Evolutionary conservation across 768 basidiomycete species (phyloP), one percentile per base, ranked within the genome.

Genomic region (Leccinum subtestaceum): DNA sequence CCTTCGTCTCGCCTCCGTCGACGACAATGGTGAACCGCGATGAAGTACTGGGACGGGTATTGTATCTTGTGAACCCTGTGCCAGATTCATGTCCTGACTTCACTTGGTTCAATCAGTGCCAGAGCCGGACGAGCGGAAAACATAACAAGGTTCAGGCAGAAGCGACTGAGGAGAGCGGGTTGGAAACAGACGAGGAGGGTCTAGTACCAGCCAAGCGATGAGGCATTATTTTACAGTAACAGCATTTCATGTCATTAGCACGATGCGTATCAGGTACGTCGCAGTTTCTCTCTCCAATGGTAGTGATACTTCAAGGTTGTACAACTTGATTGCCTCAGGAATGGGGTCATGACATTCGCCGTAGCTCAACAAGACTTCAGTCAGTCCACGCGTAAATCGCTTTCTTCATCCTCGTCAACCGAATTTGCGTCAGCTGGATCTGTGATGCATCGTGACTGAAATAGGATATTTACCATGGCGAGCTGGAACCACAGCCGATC

Each of bases 1-100:
- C 70, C 49, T 70, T 68, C 55, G 52, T 74, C 2, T 74, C 76
- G 25, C 65, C 69, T 17, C 68, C 73, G 11, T 63, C 73, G 6
- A 78, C 73, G 6, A 62, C 68, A 2, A 75, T 76, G 70, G 81
- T 85, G 17, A 80, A 78, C 62, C 84, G 81, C 63, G 89, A 93
- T 61, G 88, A 93, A 65, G 85, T 93, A 92, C 70, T 93, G 91
- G 91, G 78, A 80, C 25, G 91, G 91, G n/a, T 93, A 93, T 70
- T 93, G 50, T 29, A 29, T 67, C 87, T 92, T 69, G 91, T 89
- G 65, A 52, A 84, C 17, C n/a, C 10, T 15, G 1, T 19, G 32
- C 4, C 17, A n/a, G 8, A 17, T 58, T 45, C 10, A 5, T 47
- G 23, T 43, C 29, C n/a, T 53, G 27, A 50, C 43, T 17, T 49